Conservation (phyloP, 2,329 filamentous ascomycete species). For the Didymella segeticola region DNA sequence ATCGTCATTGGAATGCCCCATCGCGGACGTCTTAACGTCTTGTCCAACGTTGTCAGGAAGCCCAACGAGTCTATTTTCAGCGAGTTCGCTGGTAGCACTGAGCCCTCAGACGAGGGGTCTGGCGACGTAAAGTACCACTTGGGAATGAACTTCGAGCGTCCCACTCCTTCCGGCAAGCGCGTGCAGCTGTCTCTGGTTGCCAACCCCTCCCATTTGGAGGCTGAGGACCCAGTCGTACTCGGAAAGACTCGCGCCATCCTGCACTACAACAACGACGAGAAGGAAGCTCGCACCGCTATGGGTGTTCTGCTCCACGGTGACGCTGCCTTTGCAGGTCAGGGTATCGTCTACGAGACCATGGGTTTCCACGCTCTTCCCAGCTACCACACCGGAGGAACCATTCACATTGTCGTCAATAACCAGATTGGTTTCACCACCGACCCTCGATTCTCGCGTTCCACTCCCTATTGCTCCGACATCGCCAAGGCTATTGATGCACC, state of each 20-base stretch:
- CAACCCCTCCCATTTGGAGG: constrained; percentile 97
- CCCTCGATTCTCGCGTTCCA: constrained; percentile 94
- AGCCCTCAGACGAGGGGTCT: constrained; percentile 92
- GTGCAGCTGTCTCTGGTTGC: constrained; percentile 98
- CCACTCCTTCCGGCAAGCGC: constrained; percentile 96
- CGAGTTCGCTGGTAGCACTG: constrained; percentile 89
- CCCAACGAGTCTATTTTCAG: constrained; percentile 99
- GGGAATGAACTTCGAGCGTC: constrained; percentile 99
- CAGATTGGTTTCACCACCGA: constrained; percentile 99
- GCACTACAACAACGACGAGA: constrained; percentile 98
- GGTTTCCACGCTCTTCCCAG: constrained; percentile 95
- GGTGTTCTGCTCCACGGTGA: constrained; percentile 95
- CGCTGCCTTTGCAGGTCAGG: constrained; percentile 94
- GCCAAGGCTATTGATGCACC: constrained; percentile 98
- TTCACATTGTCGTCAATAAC: constrained; percentile 98
- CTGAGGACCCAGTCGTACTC: constrained; percentile 95
- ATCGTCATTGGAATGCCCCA: constrained; percentile 99
- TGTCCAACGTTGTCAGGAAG: constrained; percentile 98
- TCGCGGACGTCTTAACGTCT: constrained; percentile 95
- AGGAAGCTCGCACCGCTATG: constrained; percentile 88
- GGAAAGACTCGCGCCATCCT: constrained; percentile 98
- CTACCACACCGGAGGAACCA: constrained; percentile 96
- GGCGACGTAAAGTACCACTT: constrained; percentile 99
- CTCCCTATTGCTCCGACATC: constrained; percentile 98
- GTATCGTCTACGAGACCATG: constrained; percentile 97